A percentile compares a stretch with the other conserved stretches of the same genome.
Evolutionary conservation across 805 yeast genomes (phyloP).

Genomic region (Candida yuanshanica): DNA sequence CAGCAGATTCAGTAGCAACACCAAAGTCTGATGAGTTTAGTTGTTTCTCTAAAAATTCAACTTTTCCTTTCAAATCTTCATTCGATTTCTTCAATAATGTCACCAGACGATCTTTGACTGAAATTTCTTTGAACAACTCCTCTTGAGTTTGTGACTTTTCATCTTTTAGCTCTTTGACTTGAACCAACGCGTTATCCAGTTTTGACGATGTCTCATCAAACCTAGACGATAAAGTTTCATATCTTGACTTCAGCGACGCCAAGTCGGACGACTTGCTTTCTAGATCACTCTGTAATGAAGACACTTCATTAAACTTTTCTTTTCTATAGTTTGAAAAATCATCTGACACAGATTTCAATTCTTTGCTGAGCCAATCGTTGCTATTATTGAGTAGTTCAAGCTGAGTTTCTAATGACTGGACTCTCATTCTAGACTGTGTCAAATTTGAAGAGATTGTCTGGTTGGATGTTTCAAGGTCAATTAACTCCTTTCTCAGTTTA

Average conservation of each 20-base stretch:
- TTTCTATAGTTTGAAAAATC: conserved; percentile 27
- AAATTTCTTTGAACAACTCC: conserved; percentile 50
- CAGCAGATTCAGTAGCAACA: conserved; percentile 47
- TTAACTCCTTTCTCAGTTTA: conserved; percentile 33
- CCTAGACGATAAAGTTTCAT: conserved; percentile 29
- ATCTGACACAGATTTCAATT: conserved; percentile 28
- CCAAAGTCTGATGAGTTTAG: conserved; percentile 15
- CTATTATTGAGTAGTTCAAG: conserved; percentile 33
- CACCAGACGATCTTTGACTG: conserved; percentile 54
- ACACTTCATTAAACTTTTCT: conserved; percentile 22
- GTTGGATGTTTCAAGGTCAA: conserved; percentile 32
- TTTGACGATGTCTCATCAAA: conserved; percentile 31
- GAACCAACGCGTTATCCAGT: conserved; percentile 37
- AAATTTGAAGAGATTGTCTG: conserved; percentile 27
- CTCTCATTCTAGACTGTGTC: conserved; percentile 27
- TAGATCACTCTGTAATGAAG: conserved; percentile 24
- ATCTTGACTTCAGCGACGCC: conserved; percentile 21
- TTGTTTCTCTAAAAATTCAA: conserved; percentile 46
- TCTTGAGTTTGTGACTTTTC: conserved; percentile 38
- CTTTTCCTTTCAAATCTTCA: conserved; percentile 45
- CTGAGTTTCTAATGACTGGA: conserved; percentile 37
- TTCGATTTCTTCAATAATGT: conserved; percentile 51
- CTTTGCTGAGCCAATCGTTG: conserved; percentile 37
- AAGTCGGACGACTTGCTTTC: conserved; percentile 26
- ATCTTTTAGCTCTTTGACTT: conserved; percentile 43